Evolutionary conservation across 177 flowering plant genomes (phyloP), one percentile per base, ranked within the genome.

Genomic region (Tripterygium wilfordii): DNA sequence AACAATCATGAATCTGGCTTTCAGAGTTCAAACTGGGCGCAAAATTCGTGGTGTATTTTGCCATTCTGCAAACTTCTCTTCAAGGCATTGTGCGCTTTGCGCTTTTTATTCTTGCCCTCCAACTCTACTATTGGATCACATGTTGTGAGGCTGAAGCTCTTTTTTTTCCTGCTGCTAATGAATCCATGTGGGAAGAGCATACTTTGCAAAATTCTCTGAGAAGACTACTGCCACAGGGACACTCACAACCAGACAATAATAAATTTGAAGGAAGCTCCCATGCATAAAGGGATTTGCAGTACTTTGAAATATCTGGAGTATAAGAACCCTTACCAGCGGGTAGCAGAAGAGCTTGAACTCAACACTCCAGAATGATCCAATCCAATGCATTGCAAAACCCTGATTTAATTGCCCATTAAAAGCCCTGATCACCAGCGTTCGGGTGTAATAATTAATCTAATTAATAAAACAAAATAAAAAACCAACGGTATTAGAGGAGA

Each of bases 281-380:
- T 4, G 90, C 84, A 71, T 62, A 79, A 10, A 75, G 10, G 1
- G 76, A 50, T 10, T 62, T 55, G 30, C 59, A 51, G 8, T 61
- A 12, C 28, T 64, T 62, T 14, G 67, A 45, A 45, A 61, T 49
- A 48, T 56, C 45, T 2, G 68, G 71, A 51, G 66, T 56, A 15
- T 63, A 5, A 5, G 78, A 55, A 1, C 45, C 40, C 37, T 16
- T 45, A 9, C 38, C 20, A 36, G 53, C 45, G 17, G 71, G 71
- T 74, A 91, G 67, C 82, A 85, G 48, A 85, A 91, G 10, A 85
- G 32, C 45, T 58, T 49, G 48, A 78, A 88, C 41, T 85, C 80
- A 44, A 64, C 55, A 40, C 68, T 66, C 84, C 84, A 80, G 37
- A 91, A 80, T 15, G 96, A 88, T 21, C 98, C 96, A n/a, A n/a